Evolutionary conservation across 108 stramenopile genomes (phyloP), one percentile per base, ranked within the genome.

Genomic region (Cyclotella kingstonii): DNA sequence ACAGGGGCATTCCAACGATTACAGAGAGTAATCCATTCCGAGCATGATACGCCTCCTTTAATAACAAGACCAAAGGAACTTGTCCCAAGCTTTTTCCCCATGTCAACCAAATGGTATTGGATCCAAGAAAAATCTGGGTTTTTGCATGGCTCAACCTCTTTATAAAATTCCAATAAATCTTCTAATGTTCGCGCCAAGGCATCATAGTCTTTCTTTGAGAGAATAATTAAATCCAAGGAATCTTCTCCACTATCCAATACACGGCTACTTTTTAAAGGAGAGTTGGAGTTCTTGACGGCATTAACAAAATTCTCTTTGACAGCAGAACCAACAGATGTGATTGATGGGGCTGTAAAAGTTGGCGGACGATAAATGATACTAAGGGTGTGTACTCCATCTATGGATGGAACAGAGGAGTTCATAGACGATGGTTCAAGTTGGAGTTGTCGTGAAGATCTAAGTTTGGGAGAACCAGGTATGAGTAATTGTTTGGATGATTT

Each of bases 141-240:
- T 30, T 58, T 34, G 53, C 63, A 53, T 0, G 57, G 59, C 7
- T 66, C 64, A 18, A 79, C 70, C 47, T 76, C 67, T 29, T 42
- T 27, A 42, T 81, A 76, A 17, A 83, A 42, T 19, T 44, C 49
- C 15, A 86, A 47, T 43, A 86, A 57, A 44, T 83, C 75, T 55
- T 85, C 73, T 45, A 90, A 48, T 21, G 83, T 68, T 41, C 43
- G 63, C 5, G 78, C 19, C 22, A 86, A 60, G 17, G 68, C 39
- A 19, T 81, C 70, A 44, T 62, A 85, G 46, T 83, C 77, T 14
- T 44, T 23, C 11, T 68, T 54, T 23, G 77, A 60, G 0, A 84
- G 80, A 15, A 90, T 68, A 58, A 86, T 77, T 25, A 90, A 59
- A 76, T 90, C 89, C 34, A 90, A 51, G 7, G 81, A 78, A 68